phyloP scores from a whole-genome alignment of 495 filamentous ascomycete genomes.

The Penicillium canariense region DNA sequence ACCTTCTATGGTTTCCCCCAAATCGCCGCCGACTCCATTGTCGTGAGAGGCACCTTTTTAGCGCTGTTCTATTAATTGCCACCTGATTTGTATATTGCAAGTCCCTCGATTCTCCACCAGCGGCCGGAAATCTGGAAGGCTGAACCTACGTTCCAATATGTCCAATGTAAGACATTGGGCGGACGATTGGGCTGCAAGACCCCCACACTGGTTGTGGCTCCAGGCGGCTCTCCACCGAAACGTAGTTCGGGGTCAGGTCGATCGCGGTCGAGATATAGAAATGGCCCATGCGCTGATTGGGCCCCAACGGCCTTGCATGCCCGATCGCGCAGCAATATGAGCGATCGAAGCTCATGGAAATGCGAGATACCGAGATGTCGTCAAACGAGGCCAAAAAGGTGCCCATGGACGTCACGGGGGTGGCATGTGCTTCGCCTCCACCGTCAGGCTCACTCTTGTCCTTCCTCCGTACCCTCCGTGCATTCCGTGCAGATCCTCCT shows the following conservation, averaged over 20 bases:
- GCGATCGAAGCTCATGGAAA: not conserved
- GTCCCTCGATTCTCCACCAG: not conserved
- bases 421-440: constrained; percentile 18
- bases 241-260: constrained; percentile 5
- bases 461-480: not conserved
- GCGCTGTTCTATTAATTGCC: constrained; percentile 3
- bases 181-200: constrained; percentile 26
- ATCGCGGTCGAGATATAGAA: constrained; percentile 11
- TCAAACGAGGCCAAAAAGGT: not conserved
- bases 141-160: not conserved
- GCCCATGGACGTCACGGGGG: constrained; percentile 15
- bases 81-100: not conserved
- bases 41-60: constrained; percentile 14
- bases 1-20: constrained; percentile 5
- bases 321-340: constrained; percentile 5
- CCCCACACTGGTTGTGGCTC: constrained; percentile 4
- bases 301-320: constrained; percentile 15
- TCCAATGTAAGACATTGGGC: constrained; percentile 27
- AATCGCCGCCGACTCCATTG: not conserved
- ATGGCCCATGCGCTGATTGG: constrained; percentile 28
- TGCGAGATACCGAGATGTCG: not conserved
- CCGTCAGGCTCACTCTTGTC: constrained; percentile 22
- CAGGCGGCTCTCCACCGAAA: constrained; percentile 13
- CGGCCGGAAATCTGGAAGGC: constrained; percentile 5
- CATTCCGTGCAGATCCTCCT: constrained; percentile 19